Evolutionary conservation across 1,139 yeast genomes (phyloP).

Genomic region (Suhomyces wounanorum): DNA sequence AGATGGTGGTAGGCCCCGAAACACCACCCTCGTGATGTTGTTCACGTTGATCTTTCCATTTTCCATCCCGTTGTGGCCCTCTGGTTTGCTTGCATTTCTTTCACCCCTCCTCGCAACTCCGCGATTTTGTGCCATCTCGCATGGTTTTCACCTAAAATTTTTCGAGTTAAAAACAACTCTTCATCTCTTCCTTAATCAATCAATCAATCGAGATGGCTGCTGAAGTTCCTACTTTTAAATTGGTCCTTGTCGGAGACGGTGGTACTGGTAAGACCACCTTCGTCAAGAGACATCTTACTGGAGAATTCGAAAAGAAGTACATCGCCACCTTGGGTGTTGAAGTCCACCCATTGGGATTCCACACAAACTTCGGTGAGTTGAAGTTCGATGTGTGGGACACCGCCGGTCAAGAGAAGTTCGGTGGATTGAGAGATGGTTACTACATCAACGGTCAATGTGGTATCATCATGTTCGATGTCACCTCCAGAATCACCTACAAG

Average conservation of each 20-base stretch:
- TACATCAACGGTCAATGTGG: slow-evolving; percentile 99
- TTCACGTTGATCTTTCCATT: no score
- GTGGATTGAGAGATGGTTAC: slow-evolving; percentile 99
- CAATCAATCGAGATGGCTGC: slow-evolving; percentile 50
- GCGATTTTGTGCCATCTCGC: slow-evolving; percentile 10
- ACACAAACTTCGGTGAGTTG: slow-evolving; percentile 98
- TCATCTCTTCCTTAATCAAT: slow-evolving; percentile 13
- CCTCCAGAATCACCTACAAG: slow-evolving; percentile 98
- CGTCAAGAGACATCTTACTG: slow-evolving; percentile 99
- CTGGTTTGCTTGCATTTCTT: background rate
- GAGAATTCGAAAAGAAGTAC: slow-evolving; percentile 99
- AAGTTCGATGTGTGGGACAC: slow-evolving; percentile 99
- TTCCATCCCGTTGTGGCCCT: no score
- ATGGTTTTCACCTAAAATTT: slow-evolving; percentile 11
- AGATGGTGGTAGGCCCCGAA: no score
- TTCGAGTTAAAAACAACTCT: slow-evolving; percentile 8
- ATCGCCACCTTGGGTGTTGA: slow-evolving; percentile 99
- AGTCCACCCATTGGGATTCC: slow-evolving; percentile 97
- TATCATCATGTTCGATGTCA: slow-evolving; percentile 99
- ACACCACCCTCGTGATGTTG: no score
- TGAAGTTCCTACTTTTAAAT: slow-evolving; percentile 96
- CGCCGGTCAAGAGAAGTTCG: slow-evolving; percentile 99
- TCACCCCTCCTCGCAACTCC: background rate
- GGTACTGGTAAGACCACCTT: slow-evolving; percentile 99
- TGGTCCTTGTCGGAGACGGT: slow-evolving; percentile 99